phyloP scores from a whole-genome alignment of 2,329 filamentous ascomycete species.

The Aspergillus ruber region DNA sequence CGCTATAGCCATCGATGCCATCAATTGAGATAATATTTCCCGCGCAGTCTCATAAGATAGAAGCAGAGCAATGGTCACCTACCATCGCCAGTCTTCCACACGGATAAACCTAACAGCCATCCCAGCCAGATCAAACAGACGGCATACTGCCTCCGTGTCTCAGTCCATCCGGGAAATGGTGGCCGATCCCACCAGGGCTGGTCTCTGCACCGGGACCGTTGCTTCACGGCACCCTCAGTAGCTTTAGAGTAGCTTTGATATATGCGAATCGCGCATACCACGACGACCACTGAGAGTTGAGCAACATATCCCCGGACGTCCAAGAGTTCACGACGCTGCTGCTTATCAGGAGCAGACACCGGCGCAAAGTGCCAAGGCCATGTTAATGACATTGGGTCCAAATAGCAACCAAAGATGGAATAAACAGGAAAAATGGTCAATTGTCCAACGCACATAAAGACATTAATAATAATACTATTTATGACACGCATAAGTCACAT shows the following conservation, averaged over 20 bases:
- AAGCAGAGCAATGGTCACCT: constrained; percentile 15
- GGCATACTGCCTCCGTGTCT: constrained; percentile 48
- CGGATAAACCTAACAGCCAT: constrained; percentile 48
- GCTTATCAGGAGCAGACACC: constrained; percentile 45
- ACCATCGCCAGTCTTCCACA: constrained; percentile 51
- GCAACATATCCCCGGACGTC: constrained; percentile 51
- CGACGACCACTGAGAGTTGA: constrained; percentile 47
- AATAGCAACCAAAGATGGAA: not conserved
- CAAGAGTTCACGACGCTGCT: constrained; percentile 47
- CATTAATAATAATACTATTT: not conserved
- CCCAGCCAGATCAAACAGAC: constrained; percentile 43
- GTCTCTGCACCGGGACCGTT: constrained; percentile 4
- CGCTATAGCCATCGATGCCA: too few relatives aligned
- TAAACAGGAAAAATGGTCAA: not conserved
- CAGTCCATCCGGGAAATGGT: constrained; percentile 36
- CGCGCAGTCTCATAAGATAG: too few relatives aligned
- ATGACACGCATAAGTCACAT: not conserved
- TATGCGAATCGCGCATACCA: constrained; percentile 36
- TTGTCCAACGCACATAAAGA: not conserved
- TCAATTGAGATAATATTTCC: too few relatives aligned
- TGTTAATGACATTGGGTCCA: constrained; percentile 13
- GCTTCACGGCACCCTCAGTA: constrained; percentile 1
- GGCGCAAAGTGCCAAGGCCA: constrained; percentile 50
- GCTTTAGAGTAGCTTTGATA: constrained; percentile 15
- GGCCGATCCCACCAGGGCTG: constrained; percentile 43